A percentile compares a stretch with the other conserved stretches of the same genome.
These are phyloP conservation scores for Salix koriyanagi DNA, from an alignment of 345 rosid species.

Conservation along the genomic window DNA sequence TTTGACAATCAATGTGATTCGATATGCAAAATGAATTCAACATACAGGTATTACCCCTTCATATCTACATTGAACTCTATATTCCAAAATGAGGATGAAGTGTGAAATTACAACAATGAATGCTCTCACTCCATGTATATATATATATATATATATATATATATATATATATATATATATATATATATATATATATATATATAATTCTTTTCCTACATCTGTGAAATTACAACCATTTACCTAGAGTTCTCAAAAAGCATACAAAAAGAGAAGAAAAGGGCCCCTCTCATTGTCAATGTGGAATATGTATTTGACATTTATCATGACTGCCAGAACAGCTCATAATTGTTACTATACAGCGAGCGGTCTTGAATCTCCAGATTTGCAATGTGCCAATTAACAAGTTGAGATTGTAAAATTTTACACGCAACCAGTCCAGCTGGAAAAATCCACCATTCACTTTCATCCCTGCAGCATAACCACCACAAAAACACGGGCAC, in stretches of 20 bases:
- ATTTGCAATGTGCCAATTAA: constrained; percentile 93
- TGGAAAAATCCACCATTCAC: constrained; percentile 99
- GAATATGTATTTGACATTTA: constrained; percentile 9
- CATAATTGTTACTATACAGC: constrained; percentile 80
- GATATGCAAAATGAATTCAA: background rate
- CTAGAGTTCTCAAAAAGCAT: constrained; percentile 28
- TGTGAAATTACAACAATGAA: constrained; percentile 15
- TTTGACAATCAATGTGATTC: background rate
- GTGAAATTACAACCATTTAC: constrained; percentile 21
- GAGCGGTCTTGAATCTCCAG: constrained; percentile 99
- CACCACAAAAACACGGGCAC: background rate
- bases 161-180: too few species aligned
- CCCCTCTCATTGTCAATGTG: constrained; percentile 12
- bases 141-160: too few species aligned
- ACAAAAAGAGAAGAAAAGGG: constrained; percentile 16
- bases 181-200: too few species aligned
- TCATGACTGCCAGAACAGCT: constrained; percentile 97
- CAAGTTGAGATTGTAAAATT: constrained; percentile 80
- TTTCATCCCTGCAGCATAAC: constrained; percentile 79
- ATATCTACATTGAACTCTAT: constrained; percentile 26
- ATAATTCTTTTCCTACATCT: constrained; percentile 22
- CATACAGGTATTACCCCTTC: background rate
- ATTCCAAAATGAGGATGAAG: background rate
- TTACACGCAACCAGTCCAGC: constrained; percentile 85
- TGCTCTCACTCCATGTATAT: constrained; percentile 22